A percentile compares a stretch with the other conserved stretches of the same genome.
phyloP scores from a whole-genome alignment of 768 basidiomycete species.

The Suillus spraguei region DNA sequence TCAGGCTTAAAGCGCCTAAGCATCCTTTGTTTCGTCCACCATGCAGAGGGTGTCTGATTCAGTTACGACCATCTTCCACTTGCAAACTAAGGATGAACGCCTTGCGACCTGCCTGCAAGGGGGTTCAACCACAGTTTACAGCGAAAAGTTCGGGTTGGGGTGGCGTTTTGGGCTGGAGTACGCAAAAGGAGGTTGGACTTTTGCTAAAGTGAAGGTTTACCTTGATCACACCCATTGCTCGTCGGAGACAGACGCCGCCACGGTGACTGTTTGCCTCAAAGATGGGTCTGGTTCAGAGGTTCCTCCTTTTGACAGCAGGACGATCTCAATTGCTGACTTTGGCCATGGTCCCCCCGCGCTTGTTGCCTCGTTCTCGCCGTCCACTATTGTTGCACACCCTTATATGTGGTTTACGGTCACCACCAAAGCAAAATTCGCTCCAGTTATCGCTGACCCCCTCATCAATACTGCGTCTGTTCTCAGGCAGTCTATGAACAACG shows the following conservation, averaged over 20 bases:
- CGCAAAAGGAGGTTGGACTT: background rate
- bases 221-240: background rate
- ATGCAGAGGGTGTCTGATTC: slow-evolving; percentile 31
- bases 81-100: slow-evolving; percentile 23
- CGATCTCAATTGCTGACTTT: slow-evolving; percentile 18
- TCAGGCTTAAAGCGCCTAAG: background rate
- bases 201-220: slow-evolving; percentile 1
- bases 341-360: slow-evolving; percentile 13
- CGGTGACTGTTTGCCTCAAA: too few relatives aligned
- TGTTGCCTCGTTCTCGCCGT: slow-evolving; percentile 26
- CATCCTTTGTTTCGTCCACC: background rate
- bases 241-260: too few relatives aligned
- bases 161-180: slow-evolving; percentile 30
- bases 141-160: slow-evolving; percentile 29
- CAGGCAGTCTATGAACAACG: slow-evolving; percentile 17
- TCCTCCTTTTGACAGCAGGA: slow-evolving; percentile 16
- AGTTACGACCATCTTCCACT: slow-evolving; percentile 26
- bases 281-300: slow-evolving; percentile 8
- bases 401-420: slow-evolving; percentile 16
- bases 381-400: slow-evolving; percentile 10
- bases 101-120: slow-evolving; percentile 19
- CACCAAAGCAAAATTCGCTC: slow-evolving; percentile 20
- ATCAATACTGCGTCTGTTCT: slow-evolving; percentile 22
- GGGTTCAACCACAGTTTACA: slow-evolving; percentile 21
- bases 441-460: slow-evolving; percentile 17